These are phyloP conservation scores for Jacaranda mimosifolia DNA, from an alignment of 257 asterid species.

Conservation along the genomic window DNA sequence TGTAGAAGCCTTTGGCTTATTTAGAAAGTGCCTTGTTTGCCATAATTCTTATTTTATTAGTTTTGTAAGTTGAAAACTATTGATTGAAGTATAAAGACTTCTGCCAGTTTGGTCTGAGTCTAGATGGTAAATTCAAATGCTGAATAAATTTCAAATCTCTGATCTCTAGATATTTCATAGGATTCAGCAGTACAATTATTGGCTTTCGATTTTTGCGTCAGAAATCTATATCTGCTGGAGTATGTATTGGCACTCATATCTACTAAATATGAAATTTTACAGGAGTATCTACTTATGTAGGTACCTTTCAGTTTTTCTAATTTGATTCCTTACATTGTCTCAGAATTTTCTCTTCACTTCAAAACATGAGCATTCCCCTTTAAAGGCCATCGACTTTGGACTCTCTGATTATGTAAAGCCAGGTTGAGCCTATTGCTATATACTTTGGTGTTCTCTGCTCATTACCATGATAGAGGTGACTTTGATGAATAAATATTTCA, in stretches of 20 bases:
- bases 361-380: slow-evolving; percentile 61
- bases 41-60: no score
- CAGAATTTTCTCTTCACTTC: slow-evolving; percentile 78
- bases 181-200: neutral
- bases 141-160: no score
- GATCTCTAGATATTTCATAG: neutral
- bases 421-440: slow-evolving; percentile 49
- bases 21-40: no score
- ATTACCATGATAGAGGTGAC: slow-evolving; percentile 8
- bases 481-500: slow-evolving; percentile 33
- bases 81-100: neutral
- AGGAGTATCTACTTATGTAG: neutral
- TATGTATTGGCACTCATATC: neutral
- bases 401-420: slow-evolving; percentile 85
- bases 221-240: no score
- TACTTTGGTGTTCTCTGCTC: slow-evolving; percentile 22
- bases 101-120: neutral
- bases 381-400: slow-evolving; percentile 87
- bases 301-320: neutral
- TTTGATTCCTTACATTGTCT: slow-evolving; percentile 24
- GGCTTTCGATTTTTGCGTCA: neutral
- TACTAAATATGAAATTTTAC: neutral
- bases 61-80: neutral
- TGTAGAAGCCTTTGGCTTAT: no score
- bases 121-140: no score